Percentiles rank a stretch among this genome's conserved stretches.
Evolutionary conservation across 371 early-diverging fungal species (phyloP).

Genomic region (Mucor saturninus): DNA sequence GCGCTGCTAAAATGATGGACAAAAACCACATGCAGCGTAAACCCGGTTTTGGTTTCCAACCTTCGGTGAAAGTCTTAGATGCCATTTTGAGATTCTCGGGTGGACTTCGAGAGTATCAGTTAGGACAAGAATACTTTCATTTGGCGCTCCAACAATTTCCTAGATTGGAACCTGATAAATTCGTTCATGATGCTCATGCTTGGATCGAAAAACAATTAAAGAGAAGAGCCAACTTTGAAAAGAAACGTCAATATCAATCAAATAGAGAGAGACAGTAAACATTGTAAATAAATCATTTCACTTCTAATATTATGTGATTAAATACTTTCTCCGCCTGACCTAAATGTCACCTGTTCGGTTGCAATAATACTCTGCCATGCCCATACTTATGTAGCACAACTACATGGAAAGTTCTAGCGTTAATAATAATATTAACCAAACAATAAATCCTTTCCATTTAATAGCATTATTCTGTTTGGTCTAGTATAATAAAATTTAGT

Average conservation of each 20-base stretch:
- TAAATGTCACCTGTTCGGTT: no score
- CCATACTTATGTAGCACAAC: no score
- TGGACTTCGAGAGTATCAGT: conserved; percentile 22
- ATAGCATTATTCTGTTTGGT: no score
- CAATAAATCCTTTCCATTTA: no score
- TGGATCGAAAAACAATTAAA: conserved; percentile 17
- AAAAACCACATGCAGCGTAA: conserved; percentile 8
- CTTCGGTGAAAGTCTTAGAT: conserved; percentile 31
- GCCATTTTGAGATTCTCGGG: conserved; percentile 38
- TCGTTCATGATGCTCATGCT: conserved; percentile 8
- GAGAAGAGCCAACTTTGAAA: conserved; percentile 6
- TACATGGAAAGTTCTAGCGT: no score
- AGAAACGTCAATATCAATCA: not conserved
- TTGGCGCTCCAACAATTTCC: conserved; percentile 31
- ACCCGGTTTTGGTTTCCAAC: conserved; percentile 24
- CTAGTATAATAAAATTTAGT: no score
- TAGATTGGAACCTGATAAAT: conserved; percentile 27
- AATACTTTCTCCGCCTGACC: no score
- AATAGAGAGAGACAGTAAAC: not conserved
- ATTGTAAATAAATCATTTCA: not conserved
- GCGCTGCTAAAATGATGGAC: conserved; percentile 18
- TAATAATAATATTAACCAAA: no score
- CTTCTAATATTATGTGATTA: not conserved
- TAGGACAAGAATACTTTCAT: conserved; percentile 36
- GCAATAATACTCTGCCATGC: no score